A percentile compares a stretch with the other conserved stretches of the same genome.
phyloP scores from a whole-genome alignment of 176 grass and related monocot species.

The Raddia distichophylla region DNA sequence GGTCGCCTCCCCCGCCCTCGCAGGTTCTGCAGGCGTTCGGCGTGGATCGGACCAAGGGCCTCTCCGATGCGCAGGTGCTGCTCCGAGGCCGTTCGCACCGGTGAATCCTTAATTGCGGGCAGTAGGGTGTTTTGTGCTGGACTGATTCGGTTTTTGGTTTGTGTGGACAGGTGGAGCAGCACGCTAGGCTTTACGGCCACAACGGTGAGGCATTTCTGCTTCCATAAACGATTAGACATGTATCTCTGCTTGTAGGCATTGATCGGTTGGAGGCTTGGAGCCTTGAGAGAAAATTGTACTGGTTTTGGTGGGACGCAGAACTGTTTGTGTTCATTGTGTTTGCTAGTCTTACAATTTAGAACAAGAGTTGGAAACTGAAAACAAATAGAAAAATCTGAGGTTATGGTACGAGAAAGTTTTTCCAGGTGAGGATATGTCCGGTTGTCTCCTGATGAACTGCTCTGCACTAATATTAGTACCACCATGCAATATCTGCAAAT shows the following conservation, averaged over 20 bases:
- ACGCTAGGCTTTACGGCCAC: slow-evolving; percentile 72
- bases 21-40: slow-evolving; percentile 88
- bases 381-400: background rate
- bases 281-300: background rate
- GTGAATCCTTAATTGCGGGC: background rate
- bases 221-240: background rate
- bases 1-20: slow-evolving; percentile 27
- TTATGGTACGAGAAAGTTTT: background rate
- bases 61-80: slow-evolving; percentile 85
- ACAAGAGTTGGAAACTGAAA: background rate
- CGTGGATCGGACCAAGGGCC: slow-evolving; percentile 84
- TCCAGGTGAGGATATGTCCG: background rate
- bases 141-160: slow-evolving; percentile 50
- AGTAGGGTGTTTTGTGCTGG: background rate
- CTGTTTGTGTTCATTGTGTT: background rate
- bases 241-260: background rate
- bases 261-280: background rate
- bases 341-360: background rate
- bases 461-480: background rate
- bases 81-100: slow-evolving; percentile 6
- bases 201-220: slow-evolving; percentile 56
- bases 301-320: background rate
- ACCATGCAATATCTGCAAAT: background rate
- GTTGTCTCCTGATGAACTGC: background rate
- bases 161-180: slow-evolving; percentile 65